Evolutionary conservation across 257 asterid species (phyloP), one percentile per base, ranked within the genome.

Genomic region (Osmanthus fragrans): DNA sequence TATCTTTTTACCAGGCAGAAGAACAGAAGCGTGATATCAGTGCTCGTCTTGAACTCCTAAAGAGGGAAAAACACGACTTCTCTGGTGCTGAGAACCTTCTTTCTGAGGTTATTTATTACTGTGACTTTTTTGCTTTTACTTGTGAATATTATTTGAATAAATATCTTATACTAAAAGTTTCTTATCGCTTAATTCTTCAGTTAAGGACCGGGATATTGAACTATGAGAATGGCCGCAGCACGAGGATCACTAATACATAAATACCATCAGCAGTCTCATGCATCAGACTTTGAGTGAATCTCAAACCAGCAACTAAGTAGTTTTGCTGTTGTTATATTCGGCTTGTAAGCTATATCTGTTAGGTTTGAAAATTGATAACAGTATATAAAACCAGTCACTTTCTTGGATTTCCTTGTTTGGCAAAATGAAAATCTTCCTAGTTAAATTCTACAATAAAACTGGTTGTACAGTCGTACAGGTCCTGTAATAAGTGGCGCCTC

Each of bases 21-120:
- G 91, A 90, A 77, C 91, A 83, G 72, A 90, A 86, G n/a, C 76
- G 64, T 39, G 66, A 81, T 32, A 70, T 89, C 58, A 75, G 72
- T 84, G 87, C 86, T 69, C 94, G 84, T 45, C 82, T 91, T 77
- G 96, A 89, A 80, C 79, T 75, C 78, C 88, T 91, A 83, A 87
- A 85, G 91, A 87, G 88, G 83, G 81, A 82, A 76, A 87, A 73
- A 75, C 87, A 79, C 75, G 89, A 91, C 82, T 75, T 86, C 78
- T 86, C 88, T 39, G 89, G 86, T 73, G 91, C 89, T 72, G 80
- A 80, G 49, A 82, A 83, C 74, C 70, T 83, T 77, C 77, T 77
- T 32, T 51, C 84, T 23, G 88, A 89, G 93, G 97, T 90, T 79
- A 39, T 77, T 13, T 23, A 75, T 40, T 63, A 34, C 79, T 64